These are phyloP conservation scores for Pichia pseudocactophila DNA, from an alignment of 805 yeast genomes.

Conservation along the genomic window DNA sequence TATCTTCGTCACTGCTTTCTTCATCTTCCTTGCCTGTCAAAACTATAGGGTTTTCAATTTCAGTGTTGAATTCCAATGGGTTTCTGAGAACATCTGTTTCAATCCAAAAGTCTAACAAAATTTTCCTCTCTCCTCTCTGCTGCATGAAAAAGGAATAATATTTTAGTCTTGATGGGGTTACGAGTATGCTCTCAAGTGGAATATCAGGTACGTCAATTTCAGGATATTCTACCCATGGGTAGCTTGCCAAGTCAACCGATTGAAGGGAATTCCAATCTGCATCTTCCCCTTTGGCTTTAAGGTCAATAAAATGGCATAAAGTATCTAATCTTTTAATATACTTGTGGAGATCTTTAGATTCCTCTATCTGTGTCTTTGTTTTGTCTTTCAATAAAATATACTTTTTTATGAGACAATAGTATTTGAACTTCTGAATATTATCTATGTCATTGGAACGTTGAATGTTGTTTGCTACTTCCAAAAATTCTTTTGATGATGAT, in stretches of 20 bases:
- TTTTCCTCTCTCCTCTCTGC: conserved; percentile 32
- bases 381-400: background rate
- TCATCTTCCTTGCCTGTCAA: conserved; percentile 19
- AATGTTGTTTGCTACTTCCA: conserved; percentile 27
- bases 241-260: too few relatives aligned
- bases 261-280: background rate
- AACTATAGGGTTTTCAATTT: background rate
- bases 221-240: background rate
- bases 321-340: conserved; percentile 7
- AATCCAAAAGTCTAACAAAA: conserved; percentile 54
- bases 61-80: conserved; percentile 45
- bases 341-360: conserved; percentile 6
- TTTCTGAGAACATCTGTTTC: conserved; percentile 60
- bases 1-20: conserved; percentile 19
- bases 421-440: conserved; percentile 41
- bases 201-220: background rate
- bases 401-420: conserved; percentile 37
- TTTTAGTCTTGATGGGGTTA: conserved; percentile 21
- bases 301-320: background rate
- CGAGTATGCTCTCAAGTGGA: conserved; percentile 6
- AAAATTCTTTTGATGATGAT: conserved; percentile 26
- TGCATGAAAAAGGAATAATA: conserved; percentile 51
- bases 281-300: background rate
- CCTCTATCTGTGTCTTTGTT: conserved; percentile 4
- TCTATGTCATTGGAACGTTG: conserved; percentile 29